Conservation (phyloP, 2,329 filamentous ascomycete genomes). For the Neonectria punicea region DNA sequence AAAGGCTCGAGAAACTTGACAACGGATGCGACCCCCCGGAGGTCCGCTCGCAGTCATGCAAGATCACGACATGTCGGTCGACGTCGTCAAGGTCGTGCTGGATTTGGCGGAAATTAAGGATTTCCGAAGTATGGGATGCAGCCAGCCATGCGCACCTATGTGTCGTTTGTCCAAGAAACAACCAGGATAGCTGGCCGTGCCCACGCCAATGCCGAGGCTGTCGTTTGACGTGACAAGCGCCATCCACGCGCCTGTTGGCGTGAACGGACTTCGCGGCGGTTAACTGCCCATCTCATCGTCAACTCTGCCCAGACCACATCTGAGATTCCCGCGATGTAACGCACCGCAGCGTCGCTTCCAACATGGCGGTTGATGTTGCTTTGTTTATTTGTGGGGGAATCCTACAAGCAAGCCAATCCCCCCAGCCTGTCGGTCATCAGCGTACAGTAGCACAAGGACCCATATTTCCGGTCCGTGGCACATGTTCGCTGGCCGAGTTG, state of each 20-base stretch:
- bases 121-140: not conserved
- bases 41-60: not conserved
- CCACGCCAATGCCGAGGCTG: not conserved
- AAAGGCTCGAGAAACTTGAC: not conserved
- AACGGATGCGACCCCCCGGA: not conserved
- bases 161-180: not conserved
- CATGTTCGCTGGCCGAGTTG: too few relatives aligned
- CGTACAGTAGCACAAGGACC: not conserved
- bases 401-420: not conserved
- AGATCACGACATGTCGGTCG: conserved; percentile 10
- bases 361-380: conserved; percentile 10
- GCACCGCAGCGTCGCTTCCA: not conserved
- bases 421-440: not conserved
- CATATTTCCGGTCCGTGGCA: not conserved
- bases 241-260: not conserved
- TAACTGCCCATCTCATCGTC: not conserved
- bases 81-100: conserved; percentile 1
- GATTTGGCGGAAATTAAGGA: conserved; percentile 14
- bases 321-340: conserved; percentile 3
- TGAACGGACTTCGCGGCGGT: not conserved
- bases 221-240: not conserved
- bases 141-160: not conserved
- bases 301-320: not conserved
- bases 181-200: not conserved
- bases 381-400: conserved; percentile 18